Conservation (phyloP, 1,139 yeast genomes). For the Pichia sp. region DNA sequence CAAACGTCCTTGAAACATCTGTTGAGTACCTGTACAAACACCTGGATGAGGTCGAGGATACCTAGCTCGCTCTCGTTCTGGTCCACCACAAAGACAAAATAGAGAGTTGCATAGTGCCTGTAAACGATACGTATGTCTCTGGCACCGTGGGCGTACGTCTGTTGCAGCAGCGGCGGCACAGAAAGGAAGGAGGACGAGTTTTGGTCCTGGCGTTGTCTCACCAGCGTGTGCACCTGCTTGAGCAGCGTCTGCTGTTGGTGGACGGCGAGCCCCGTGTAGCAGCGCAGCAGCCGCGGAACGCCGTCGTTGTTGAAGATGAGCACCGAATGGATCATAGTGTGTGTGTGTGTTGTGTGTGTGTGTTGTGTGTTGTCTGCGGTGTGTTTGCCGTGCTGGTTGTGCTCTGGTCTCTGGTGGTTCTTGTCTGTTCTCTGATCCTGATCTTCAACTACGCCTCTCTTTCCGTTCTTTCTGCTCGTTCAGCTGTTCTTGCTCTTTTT, state of each 20-base stretch:
- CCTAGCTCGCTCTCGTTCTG: slow-evolving; percentile 95
- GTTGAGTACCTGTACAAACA: slow-evolving; percentile 91
- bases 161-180: slow-evolving; percentile 57
- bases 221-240: slow-evolving; percentile 67
- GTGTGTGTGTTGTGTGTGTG: neutral
- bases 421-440: neutral
- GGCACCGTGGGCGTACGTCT: slow-evolving; percentile 39
- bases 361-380: neutral
- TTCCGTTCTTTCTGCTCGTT: neutral
- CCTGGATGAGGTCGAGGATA: slow-evolving; percentile 88
- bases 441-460: neutral
- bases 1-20: slow-evolving; percentile 91
- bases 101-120: slow-evolving; percentile 89
- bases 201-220: slow-evolving; percentile 60
- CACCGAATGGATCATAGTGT: slow-evolving; percentile 35
- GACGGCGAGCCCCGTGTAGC: slow-evolving; percentile 84
- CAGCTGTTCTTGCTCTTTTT: neutral
- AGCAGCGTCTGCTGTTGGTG: slow-evolving; percentile 67
- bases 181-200: slow-evolving; percentile 81
- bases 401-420: neutral
- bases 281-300: slow-evolving; percentile 84
- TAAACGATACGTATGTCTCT: slow-evolving; percentile 86
- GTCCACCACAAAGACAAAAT: slow-evolving; percentile 92
- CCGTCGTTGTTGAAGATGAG: slow-evolving; percentile 40
- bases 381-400: neutral